Conservation (phyloP, 2,329 filamentous ascomycete genomes). For the Nectriaceae sp. region DNA sequence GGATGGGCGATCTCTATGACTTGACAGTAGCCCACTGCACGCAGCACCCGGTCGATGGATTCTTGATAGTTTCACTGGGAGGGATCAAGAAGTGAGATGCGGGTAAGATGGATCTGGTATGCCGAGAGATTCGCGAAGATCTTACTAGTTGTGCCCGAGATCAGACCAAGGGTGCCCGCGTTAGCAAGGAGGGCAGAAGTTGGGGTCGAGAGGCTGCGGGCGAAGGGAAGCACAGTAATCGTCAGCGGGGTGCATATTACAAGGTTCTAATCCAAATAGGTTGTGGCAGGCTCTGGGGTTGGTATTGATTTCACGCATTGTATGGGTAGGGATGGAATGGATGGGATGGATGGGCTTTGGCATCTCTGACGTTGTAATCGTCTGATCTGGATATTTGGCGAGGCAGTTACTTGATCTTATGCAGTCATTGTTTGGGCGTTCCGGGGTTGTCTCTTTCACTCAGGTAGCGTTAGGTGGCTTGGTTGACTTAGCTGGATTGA, state of each 20-base stretch:
- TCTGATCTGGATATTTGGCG: background rate
- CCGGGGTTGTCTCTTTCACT: background rate
- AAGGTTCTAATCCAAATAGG: background rate
- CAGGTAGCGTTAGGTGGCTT: too few relatives aligned
- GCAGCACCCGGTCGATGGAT: background rate
- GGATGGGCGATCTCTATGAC: background rate
- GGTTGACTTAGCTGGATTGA: background rate
- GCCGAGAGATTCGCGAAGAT: background rate
- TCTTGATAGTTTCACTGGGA: background rate
- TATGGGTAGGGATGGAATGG: background rate
- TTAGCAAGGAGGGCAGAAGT: background rate
- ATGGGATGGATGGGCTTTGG: too few relatives aligned
- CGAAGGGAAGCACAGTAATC: background rate
- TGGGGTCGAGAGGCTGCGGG: background rate
- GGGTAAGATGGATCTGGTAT: background rate
- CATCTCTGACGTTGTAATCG: background rate
- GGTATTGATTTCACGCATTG: background rate
- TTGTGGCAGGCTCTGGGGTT: background rate
- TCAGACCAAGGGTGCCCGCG: background rate
- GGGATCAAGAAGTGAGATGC: background rate
- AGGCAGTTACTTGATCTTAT: background rate
- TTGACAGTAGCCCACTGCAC: background rate
- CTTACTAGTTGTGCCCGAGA: background rate
- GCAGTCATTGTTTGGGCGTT: background rate
- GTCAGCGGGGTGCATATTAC: background rate